Percentiles rank a stretch among this genome's conserved stretches.
phyloP scores from a whole-genome alignment of 768 basidiomycete species.

The Termitomyces sp. region DNA sequence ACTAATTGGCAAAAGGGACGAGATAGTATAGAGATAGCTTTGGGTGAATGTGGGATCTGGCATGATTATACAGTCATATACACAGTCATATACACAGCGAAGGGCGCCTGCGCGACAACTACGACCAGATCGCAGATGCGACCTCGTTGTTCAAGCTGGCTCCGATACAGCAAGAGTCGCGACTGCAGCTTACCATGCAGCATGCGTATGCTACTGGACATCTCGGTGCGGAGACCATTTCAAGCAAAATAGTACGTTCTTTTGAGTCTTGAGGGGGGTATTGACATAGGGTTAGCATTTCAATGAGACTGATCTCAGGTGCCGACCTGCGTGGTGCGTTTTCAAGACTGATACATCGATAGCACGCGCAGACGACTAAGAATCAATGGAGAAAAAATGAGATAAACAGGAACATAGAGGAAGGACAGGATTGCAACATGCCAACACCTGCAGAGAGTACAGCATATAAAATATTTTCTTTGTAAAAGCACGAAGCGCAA shows the following conservation, averaged over 20 bases:
- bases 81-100: not conserved
- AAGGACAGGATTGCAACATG: not conserved
- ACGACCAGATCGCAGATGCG: not conserved
- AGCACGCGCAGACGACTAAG: not conserved
- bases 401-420: not conserved
- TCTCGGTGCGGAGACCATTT: not conserved
- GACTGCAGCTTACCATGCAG: not conserved
- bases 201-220: not conserved
- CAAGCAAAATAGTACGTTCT: not conserved
- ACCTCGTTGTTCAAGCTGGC: not conserved
- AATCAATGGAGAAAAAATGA: not conserved
- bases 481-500: not conserved
- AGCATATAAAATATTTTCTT: not conserved
- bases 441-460: not conserved
- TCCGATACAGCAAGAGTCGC: not conserved
- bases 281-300: not conserved
- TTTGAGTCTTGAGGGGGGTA: not conserved
- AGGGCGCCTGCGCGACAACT: not conserved
- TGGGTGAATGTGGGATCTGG: not conserved
- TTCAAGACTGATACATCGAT: no score
- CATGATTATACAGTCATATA: no score
- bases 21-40: not conserved
- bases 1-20: not conserved
- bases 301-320: not conserved
- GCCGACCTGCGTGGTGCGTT: not conserved